phyloP scores from a whole-genome alignment of 805 yeast species.

The Candida khao-thaluensis region DNA sequence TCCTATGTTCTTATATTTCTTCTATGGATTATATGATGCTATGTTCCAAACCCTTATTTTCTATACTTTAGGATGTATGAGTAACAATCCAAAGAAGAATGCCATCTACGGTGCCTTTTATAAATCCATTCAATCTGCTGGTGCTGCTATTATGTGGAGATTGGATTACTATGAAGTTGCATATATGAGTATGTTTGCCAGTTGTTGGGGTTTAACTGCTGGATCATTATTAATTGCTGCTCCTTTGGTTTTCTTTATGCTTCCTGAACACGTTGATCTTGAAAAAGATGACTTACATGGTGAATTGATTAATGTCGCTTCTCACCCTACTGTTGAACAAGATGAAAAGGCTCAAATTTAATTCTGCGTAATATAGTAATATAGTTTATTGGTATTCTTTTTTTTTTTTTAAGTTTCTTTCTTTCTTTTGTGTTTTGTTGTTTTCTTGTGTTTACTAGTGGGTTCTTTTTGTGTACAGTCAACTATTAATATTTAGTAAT shows the following conservation, averaged over 20 bases:
- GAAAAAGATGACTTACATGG: constrained; percentile 30
- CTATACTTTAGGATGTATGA: constrained; percentile 59
- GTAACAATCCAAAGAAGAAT: constrained; percentile 55
- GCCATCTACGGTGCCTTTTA: constrained; percentile 61
- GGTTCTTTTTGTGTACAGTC: too few relatives aligned
- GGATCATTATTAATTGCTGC: constrained; percentile 49
- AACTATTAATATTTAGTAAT: too few relatives aligned
- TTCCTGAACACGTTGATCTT: constrained; percentile 43
- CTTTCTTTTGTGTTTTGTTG: too few relatives aligned
- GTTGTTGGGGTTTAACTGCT: constrained; percentile 51
- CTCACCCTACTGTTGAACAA: constrained; percentile 3
- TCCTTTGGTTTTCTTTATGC: constrained; percentile 44
- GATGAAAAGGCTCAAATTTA: constrained; percentile 7
- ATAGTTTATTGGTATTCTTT: too few relatives aligned
- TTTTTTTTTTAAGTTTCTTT: background rate
- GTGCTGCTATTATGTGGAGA: constrained; percentile 62
- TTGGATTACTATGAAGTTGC: constrained; percentile 43
- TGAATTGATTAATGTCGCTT: constrained; percentile 5
- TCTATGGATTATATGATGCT: constrained; percentile 61
- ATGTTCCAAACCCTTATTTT: constrained; percentile 57
- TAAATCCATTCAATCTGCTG: constrained; percentile 64
- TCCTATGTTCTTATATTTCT: constrained; percentile 60
- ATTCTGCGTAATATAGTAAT: constrained; percentile 2
- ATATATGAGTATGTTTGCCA: constrained; percentile 42
- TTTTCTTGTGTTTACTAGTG: too few relatives aligned